Evolutionary conservation across 495 filamentous ascomycete genomes (phyloP), one percentile per base, ranked within the genome.

Genomic region (Tirmania nivea): DNA sequence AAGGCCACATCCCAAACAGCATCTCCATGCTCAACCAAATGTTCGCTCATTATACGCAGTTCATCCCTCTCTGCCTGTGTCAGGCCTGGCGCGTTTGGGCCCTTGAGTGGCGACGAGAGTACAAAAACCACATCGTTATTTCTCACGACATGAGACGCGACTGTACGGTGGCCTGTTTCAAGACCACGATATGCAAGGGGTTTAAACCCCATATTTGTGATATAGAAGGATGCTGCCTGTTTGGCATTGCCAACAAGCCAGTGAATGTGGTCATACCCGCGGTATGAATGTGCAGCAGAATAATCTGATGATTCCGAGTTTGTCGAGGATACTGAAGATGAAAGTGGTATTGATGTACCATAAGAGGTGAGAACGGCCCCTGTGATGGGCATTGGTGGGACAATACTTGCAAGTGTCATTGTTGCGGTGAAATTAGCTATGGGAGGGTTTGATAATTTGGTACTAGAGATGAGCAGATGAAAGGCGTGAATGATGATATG

Each of bases 1-100:
- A 94, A 95, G 3, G 88, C 77, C 7, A 92, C 85, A 66, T 90
- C 87, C 67, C 86, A 90, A 48, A 94, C 88, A 0, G 76, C 87
- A 67, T 95, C 87, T 14, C 87, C 88, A 61, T 94, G 87, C 54
- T 75, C 70, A 63, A 82, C 78, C 31, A 87, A 71, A 60, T 94
- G 87, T 5, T 64, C 68, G 64, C 88, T 75, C 54, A 94, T 83
- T 53, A 86, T 80, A 31, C 67, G 65, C 10, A 92, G 68, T 14
- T 78, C 64, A 8, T 62, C 63, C 37, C 71, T 71, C 47, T 69
- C 68, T 1, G 63, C 54, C 0, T 70, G 67, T 31, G 69, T 54
- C 11, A 58, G 20, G n/a, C 59, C 58, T 21, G 70, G 69, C 31
- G 74, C 66, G 54, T 75, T 68, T 35, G 71, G 65, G 8, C 78